Evolutionary conservation across 352 stramenopile genomes (phyloP).

Genomic region (Blastocystis hominis): DNA sequence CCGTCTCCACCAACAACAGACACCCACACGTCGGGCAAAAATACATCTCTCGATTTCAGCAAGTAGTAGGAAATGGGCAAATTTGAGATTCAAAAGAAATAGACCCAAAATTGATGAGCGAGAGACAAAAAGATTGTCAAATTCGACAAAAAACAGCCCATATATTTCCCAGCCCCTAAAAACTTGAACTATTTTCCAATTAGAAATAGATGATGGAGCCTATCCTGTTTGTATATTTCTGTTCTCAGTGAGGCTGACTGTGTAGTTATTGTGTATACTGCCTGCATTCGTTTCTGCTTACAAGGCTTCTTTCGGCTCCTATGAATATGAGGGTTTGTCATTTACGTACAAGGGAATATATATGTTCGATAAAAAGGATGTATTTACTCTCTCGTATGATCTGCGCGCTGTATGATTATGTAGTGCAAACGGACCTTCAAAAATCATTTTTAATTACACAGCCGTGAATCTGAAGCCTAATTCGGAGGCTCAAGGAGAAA

Average conservation of each 20-base stretch:
- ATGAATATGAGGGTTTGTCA: constrained; percentile 12
- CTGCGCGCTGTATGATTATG: not conserved
- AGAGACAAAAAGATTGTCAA: not conserved
- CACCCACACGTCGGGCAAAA: constrained; percentile 56
- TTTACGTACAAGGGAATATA: constrained; percentile 35
- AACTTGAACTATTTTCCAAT: no score
- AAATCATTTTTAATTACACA: constrained; percentile 39
- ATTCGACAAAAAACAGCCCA: not conserved
- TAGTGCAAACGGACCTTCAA: not conserved
- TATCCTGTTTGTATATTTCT: not conserved
- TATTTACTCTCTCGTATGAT: not conserved
- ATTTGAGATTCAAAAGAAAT: not conserved
- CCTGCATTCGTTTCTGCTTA: not conserved
- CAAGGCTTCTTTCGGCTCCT: constrained; percentile 15
- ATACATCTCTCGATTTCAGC: not conserved
- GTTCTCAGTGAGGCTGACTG: not conserved
- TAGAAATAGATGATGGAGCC: not conserved
- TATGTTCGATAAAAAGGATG: constrained; percentile 34
- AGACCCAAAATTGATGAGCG: not conserved
- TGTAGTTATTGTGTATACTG: constrained; percentile 33
- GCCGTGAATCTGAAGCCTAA: not conserved
- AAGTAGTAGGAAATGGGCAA: no score
- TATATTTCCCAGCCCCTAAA: not conserved
- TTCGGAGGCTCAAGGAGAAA: not conserved
- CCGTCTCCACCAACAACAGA: constrained; percentile 44